phyloP scores from a whole-genome alignment of 2,329 filamentous ascomycete species.

The Pochonia chlamydosporia region DNA sequence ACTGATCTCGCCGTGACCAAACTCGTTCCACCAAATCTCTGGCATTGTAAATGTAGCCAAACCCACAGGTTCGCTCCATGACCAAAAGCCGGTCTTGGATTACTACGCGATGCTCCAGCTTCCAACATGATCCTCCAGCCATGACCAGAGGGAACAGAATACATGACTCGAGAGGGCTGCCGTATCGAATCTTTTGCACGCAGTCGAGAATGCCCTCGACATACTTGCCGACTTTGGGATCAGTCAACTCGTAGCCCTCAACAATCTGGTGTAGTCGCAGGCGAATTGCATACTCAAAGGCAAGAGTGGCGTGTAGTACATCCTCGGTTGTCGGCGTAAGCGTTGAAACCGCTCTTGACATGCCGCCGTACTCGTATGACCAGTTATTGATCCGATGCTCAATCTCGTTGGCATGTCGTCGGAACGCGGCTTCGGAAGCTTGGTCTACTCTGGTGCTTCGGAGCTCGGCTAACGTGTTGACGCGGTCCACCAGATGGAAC shows the following conservation, averaged over 20 bases:
- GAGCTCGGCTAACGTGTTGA: slow-evolving; percentile 27
- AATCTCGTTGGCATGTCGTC: slow-evolving; percentile 21
- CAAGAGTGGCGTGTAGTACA: slow-evolving; percentile 27
- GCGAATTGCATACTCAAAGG: slow-evolving; percentile 35
- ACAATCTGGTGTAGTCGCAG: slow-evolving; percentile 36
- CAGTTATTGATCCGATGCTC: slow-evolving; percentile 31
- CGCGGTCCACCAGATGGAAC: slow-evolving; percentile 26
- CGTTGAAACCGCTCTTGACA: slow-evolving; percentile 18
- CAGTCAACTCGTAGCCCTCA: slow-evolving; percentile 31
- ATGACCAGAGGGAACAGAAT: slow-evolving; percentile 36
- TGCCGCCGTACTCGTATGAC: slow-evolving; percentile 24
- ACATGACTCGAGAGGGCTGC: slow-evolving; percentile 33
- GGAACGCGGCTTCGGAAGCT: slow-evolving; percentile 23
- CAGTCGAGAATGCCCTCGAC: slow-evolving; percentile 29
- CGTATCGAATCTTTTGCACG: slow-evolving; percentile 33
- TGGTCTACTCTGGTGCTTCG: slow-evolving; percentile 24
- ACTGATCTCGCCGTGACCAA: slow-evolving; percentile 26
- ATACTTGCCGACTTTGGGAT: slow-evolving; percentile 25
- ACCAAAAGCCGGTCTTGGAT: slow-evolving; percentile 34
- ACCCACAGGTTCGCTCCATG: slow-evolving; percentile 37
- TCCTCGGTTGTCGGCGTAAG: slow-evolving; percentile 19
- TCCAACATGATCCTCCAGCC: slow-evolving; percentile 31
- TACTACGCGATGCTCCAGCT: slow-evolving; percentile 29
- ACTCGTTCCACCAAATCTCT: slow-evolving; percentile 33
- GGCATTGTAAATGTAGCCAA: slow-evolving; percentile 35